A percentile compares a stretch with the other conserved stretches of the same genome.
phyloP scores from a whole-genome alignment of 2,329 filamentous ascomycete species.

The Paecilomyces variotii region DNA sequence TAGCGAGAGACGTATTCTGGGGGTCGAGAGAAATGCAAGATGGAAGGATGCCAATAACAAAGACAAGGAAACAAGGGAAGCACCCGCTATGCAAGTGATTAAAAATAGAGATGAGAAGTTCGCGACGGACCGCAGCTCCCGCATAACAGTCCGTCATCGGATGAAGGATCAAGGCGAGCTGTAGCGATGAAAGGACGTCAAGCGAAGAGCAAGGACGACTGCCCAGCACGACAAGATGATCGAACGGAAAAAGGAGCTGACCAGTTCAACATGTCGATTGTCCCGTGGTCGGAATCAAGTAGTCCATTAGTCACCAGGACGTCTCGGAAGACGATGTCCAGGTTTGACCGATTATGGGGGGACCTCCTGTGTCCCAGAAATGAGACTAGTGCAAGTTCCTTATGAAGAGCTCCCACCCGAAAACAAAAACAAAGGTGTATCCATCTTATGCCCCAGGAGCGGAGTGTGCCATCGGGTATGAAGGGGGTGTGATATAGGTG shows the following conservation, averaged over 20 bases:
- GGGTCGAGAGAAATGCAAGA: constrained; percentile 1
- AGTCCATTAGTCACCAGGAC: neutral
- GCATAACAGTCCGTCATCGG: neutral
- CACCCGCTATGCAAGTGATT: constrained; percentile 1
- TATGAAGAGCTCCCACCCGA: too few relatives aligned
- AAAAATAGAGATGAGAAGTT: constrained; percentile 1
- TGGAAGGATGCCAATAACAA: constrained; percentile 1
- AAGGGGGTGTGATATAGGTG: constrained; percentile 24
- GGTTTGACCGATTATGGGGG: neutral
- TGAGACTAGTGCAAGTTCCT: neutral
- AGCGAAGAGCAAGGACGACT: neutral
- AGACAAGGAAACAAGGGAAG: constrained; percentile 2
- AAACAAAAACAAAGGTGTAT: neutral
- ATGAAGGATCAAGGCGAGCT: neutral
- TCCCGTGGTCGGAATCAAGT: neutral
- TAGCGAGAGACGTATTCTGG: neutral
- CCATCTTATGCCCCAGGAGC: constrained; percentile 15
- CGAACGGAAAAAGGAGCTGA: neutral
- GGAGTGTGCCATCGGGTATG: constrained; percentile 24
- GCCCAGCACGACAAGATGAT: neutral
- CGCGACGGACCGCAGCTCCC: neutral
- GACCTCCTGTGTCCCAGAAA: neutral
- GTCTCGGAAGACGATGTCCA: neutral
- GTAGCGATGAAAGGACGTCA: neutral
- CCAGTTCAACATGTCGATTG: neutral